phyloP scores from a whole-genome alignment of 805 yeast species.

The Kodamaea neixiangensis region DNA sequence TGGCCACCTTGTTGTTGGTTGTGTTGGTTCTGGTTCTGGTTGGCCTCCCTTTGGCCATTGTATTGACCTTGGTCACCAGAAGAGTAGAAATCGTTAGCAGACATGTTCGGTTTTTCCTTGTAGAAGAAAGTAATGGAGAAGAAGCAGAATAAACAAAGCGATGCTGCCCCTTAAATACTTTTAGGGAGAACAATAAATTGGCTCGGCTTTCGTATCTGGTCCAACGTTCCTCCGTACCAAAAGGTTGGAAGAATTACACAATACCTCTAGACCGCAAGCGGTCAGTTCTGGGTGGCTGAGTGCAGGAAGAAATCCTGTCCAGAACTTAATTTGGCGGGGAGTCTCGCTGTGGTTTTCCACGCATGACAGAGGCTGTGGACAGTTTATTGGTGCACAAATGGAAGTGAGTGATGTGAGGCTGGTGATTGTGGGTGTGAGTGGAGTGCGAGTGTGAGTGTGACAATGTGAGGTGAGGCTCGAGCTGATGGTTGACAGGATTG shows the following conservation, averaged over 20 bases:
- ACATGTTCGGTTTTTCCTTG: constrained; percentile 16
- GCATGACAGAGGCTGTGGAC: constrained; percentile 1
- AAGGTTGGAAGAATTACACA: not conserved
- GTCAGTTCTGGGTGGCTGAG: constrained; percentile 1
- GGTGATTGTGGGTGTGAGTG: too few relatives aligned
- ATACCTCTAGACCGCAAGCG: constrained; percentile 1
- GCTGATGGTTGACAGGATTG: too few relatives aligned
- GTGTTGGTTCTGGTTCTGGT: constrained; percentile 28
- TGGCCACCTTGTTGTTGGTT: constrained; percentile 27
- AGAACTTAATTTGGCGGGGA: not conserved
- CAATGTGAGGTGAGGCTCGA: too few relatives aligned
- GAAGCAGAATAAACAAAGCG: not conserved
- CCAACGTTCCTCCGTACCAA: not conserved
- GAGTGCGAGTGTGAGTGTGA: too few relatives aligned
- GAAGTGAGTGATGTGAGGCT: not conserved
- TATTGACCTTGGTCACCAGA: constrained; percentile 17
- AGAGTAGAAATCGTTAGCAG: constrained; percentile 30
- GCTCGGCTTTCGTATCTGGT: constrained; percentile 1
- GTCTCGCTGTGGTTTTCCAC: not conserved
- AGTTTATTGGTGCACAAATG: too few relatives aligned
- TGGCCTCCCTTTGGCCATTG: constrained; percentile 28
- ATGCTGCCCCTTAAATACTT: constrained; percentile 2
- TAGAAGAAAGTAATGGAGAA: not conserved
- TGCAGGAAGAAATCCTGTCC: not conserved
- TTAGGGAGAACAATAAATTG: not conserved